Evolutionary conservation across 1,284 basidiomycete species (phyloP), one percentile per base, ranked within the genome.

Genomic region (Cryptococcus deneoformans): DNA sequence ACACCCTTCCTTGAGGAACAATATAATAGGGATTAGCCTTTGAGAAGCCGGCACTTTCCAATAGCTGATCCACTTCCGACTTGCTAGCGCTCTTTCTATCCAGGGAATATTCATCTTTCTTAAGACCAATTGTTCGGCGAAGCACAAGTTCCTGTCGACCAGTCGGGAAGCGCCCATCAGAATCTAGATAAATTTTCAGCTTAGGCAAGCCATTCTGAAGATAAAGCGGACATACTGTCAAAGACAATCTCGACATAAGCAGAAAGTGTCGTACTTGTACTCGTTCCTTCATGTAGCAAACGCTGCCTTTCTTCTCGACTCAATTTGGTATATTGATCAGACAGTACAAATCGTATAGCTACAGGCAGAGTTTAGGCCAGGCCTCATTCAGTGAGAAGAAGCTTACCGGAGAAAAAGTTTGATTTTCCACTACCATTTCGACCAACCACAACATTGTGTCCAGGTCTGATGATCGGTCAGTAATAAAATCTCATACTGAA

Each of bases 11-110:
- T 81, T 99, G 95, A 0, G 95, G 95, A 0, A 99, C 95, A 63
- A 99, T 99, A 72, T 99, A 99, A 79, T 99, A 99, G 0, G 96
- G 96, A 70, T 99, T 99, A 40, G 89, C 90, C 72, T 92, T 89
- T 75, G 90, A 93, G 80, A 99, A 99, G 2, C 96, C 95, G 0
- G 96, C 96, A 67, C 87, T 90, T 76, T 97, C 93, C 35, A 97
- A 83, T 16, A 97, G 80, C 70, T 90, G 94, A 90, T 95, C 94
- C 29, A 99, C 92, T 68, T 99, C 96, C 5, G 92, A 93, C 77
- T 97, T 98, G 76, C 87, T 91, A 0, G 90, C 89, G 42, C 69
- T 72, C 80, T 97, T 98, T 79, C 90, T 88, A 79, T 99, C 96
- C 47, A 99, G 82, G 64, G 89, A 91, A 80, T 98, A 99, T 79